These are phyloP conservation scores for Brassica cretica DNA, from an alignment of 345 rosid species.

Conservation along the genomic window DNA sequence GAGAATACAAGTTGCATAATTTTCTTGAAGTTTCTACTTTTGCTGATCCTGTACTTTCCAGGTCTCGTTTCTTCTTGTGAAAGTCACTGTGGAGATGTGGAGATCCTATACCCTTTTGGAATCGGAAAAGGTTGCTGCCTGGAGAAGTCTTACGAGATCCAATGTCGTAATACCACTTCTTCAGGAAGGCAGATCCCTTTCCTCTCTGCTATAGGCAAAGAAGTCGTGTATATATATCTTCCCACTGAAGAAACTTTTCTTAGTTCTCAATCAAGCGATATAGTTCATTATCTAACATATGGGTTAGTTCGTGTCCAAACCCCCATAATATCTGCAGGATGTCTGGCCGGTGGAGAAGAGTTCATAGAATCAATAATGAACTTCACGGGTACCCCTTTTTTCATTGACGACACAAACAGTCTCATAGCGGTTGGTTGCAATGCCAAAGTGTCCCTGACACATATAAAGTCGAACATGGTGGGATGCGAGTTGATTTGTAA, in stretches of 20 bases:
- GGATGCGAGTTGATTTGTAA: conserved; percentile 46
- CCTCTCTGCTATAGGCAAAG: not conserved
- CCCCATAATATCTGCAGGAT: not conserved
- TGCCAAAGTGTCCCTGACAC: not conserved
- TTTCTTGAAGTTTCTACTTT: not conserved
- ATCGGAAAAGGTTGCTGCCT: not conserved
- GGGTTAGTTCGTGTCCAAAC: not conserved
- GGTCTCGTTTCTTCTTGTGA: conserved; percentile 19
- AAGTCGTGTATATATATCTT: not conserved
- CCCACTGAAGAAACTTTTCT: not conserved
- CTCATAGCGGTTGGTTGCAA: conserved; percentile 46
- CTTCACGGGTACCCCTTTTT: conserved; percentile 25
- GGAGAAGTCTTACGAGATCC: not conserved
- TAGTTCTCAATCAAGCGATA: not conserved
- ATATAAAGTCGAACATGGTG: not conserved
- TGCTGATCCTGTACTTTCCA: conserved; percentile 5
- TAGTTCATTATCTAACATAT: conserved; percentile 2
- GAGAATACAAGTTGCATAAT: not conserved
- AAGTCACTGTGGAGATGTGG: conserved; percentile 36
- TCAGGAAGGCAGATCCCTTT: not conserved
- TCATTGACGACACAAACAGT: not conserved
- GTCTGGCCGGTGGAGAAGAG: not conserved
- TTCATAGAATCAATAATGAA: not conserved
- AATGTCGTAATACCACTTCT: not conserved
- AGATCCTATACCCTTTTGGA: conserved; percentile 45